A percentile compares a stretch with the other conserved stretches of the same genome.
Evolutionary conservation across 2,329 filamentous ascomycete genomes (phyloP).

Genomic region (Pochonia chlamydosporia): DNA sequence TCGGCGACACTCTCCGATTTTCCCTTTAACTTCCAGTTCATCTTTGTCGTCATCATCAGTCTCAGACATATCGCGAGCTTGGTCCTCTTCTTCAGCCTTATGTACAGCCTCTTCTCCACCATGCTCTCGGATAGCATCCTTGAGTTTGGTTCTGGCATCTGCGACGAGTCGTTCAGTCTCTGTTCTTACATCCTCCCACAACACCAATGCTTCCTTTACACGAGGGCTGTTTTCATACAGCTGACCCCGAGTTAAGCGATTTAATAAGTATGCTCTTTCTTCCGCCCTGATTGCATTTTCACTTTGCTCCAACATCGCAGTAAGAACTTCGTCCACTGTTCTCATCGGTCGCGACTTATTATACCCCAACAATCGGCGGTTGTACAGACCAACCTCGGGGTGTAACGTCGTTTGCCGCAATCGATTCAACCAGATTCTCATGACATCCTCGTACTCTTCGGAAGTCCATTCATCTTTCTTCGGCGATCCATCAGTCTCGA

Average conservation of each 20-base stretch:
- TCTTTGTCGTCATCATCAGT: constrained; percentile 30
- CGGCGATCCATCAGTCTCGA: constrained; percentile 61
- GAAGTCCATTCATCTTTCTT: constrained; percentile 57
- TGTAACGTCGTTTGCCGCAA: constrained; percentile 81
- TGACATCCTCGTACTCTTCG: constrained; percentile 58
- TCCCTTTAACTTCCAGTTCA: constrained; percentile 27
- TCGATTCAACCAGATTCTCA: constrained; percentile 73
- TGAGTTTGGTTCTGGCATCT: constrained; percentile 59
- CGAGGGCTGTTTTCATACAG: constrained; percentile 69
- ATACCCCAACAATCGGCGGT: constrained; percentile 57
- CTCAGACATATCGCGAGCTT: constrained; percentile 18
- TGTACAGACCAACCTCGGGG: constrained; percentile 69
- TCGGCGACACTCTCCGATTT: constrained; percentile 54
- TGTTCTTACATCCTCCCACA: constrained; percentile 59
- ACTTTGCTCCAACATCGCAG: constrained; percentile 86
- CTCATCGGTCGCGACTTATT: constrained; percentile 62
- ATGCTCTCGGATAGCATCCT: constrained; percentile 37
- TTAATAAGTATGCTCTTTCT: constrained; percentile 60
- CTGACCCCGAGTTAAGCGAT: constrained; percentile 66
- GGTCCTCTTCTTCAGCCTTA: constrained; percentile 5
- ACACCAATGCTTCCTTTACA: constrained; percentile 59
- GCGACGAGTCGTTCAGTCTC: constrained; percentile 48
- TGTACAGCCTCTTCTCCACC: constrained; percentile 3
- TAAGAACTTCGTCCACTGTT: constrained; percentile 80
- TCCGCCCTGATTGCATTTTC: constrained; percentile 61